A percentile compares a stretch with the other conserved stretches of the same genome.
These are phyloP conservation scores for Ophiostoma sp. DNA, from an alignment of 2,329 filamentous ascomycete species.

Conservation along the genomic window DNA sequence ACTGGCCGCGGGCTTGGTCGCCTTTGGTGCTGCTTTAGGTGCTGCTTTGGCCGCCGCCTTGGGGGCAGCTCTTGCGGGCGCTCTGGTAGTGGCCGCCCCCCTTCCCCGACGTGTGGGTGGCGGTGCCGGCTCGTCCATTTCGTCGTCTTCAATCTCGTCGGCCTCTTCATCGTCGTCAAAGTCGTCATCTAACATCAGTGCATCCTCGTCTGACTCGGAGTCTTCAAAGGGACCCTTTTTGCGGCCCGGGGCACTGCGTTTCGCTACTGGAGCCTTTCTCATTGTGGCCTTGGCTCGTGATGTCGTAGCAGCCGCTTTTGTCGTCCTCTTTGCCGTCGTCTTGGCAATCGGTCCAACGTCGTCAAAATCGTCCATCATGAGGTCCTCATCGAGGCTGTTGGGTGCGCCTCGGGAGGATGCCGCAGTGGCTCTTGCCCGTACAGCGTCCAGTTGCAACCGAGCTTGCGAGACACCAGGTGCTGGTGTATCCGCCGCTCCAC, in stretches of 20 bases:
- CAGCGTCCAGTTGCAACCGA: not conserved
- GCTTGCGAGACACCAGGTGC: not conserved
- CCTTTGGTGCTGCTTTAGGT: not conserved
- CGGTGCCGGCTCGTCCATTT: slow-evolving; percentile 39
- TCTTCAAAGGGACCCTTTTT: slow-evolving; percentile 45
- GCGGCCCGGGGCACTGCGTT: slow-evolving; percentile 43
- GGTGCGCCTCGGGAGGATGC: slow-evolving; percentile 35
- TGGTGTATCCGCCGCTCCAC: not conserved
- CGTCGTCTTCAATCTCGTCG: slow-evolving; percentile 21
- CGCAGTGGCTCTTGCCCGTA: not conserved
- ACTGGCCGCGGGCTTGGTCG: not conserved
- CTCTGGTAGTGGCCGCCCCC: not conserved
- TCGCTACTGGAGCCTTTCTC: slow-evolving; percentile 44
- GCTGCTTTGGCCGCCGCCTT: not conserved
- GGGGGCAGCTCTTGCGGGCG: not conserved
- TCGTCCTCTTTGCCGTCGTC: slow-evolving; percentile 32
- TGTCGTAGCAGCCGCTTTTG: not conserved
- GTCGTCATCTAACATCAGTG: slow-evolving; percentile 57
- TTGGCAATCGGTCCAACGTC: slow-evolving; percentile 45
- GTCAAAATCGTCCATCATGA: slow-evolving; percentile 54
- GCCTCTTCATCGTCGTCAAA: slow-evolving; percentile 41
- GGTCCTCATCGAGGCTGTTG: slow-evolving; percentile 48
- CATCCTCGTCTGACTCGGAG: slow-evolving; percentile 45
- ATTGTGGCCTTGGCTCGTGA: slow-evolving; percentile 27
- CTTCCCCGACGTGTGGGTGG: slow-evolving; percentile 35